A percentile compares a stretch with the other conserved stretches of the same genome.
Evolutionary conservation across 2,329 filamentous ascomycete species (phyloP).

Genomic region (Elsinoe necatrix): DNA sequence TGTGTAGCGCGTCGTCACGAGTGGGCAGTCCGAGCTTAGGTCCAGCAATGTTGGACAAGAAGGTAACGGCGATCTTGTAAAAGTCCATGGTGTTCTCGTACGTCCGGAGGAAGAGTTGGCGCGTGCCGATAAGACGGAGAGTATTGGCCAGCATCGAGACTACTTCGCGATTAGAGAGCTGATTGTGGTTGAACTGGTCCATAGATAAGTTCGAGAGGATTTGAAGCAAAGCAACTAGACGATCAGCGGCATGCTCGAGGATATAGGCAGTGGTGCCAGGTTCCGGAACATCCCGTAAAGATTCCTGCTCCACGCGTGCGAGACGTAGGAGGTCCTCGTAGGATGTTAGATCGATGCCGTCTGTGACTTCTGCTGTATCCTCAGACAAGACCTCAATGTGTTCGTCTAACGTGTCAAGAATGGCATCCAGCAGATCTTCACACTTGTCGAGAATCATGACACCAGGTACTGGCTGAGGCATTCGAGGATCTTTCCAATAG

Average conservation of each 20-base stretch:
- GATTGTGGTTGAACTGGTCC: constrained; percentile 63
- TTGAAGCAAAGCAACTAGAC: constrained; percentile 81
- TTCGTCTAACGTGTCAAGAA: constrained; percentile 85
- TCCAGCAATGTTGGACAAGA: constrained; percentile 75
- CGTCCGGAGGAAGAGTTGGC: constrained; percentile 74
- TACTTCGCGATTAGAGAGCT: constrained; percentile 67
- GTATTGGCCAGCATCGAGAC: constrained; percentile 76
- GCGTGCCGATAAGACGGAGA: constrained; percentile 79
- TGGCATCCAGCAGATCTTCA: constrained; percentile 78
- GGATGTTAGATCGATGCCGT: constrained; percentile 70
- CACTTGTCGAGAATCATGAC: constrained; percentile 64
- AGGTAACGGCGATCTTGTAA: constrained; percentile 88
- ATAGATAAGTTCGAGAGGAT: constrained; percentile 92
- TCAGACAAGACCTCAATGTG: constrained; percentile 79
- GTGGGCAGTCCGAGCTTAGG: constrained; percentile 71
- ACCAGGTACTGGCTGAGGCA: constrained; percentile 40
- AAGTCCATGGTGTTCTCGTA: constrained; percentile 85
- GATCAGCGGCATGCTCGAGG: constrained; percentile 76
- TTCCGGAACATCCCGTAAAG: constrained; percentile 60
- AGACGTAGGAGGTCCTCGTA: constrained; percentile 82
- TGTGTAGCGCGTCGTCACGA: constrained; percentile 75
- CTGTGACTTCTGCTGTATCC: constrained; percentile 74
- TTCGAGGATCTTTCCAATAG: constrained; percentile 11
- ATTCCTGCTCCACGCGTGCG: constrained; percentile 65
- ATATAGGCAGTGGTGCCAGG: constrained; percentile 73